Evolutionary conservation across 768 basidiomycete genomes (phyloP).

Genomic region (Imleria badia): DNA sequence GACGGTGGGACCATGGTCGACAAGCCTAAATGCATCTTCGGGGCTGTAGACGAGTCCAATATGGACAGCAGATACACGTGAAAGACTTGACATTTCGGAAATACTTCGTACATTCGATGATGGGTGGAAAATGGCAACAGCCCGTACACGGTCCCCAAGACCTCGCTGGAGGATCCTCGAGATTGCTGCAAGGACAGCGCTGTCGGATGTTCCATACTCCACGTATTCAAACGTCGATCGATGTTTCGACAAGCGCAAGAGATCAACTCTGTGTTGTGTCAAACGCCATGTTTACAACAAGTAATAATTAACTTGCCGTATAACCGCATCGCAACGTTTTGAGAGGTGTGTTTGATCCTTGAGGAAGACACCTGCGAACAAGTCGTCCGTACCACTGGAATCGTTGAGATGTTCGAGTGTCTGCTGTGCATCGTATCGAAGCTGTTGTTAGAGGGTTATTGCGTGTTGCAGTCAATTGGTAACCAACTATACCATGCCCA

Average conservation of each 20-base stretch:
- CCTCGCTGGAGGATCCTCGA: slow-evolving; percentile 55
- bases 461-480: background rate
- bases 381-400: slow-evolving; percentile 48
- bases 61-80: slow-evolving; percentile 49
- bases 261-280: slow-evolving; percentile 45
- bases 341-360: slow-evolving; percentile 63
- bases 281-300: background rate
- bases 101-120: slow-evolving; percentile 44
- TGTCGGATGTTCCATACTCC: slow-evolving; percentile 61
- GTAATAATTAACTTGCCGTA: slow-evolving; percentile 45
- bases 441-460: slow-evolving; percentile 41
- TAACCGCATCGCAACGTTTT: slow-evolving; percentile 71
- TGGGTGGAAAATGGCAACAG: slow-evolving; percentile 59
- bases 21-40: slow-evolving; percentile 73
- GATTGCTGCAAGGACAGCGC: slow-evolving; percentile 54
- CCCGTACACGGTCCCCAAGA: slow-evolving; percentile 70
- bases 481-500: slow-evolving; percentile 61
- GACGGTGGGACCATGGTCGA: slow-evolving; percentile 88
- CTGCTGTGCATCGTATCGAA: slow-evolving; percentile 70
- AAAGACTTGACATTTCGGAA: slow-evolving; percentile 55
- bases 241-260: slow-evolving; percentile 39
- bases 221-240: slow-evolving; percentile 39
- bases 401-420: slow-evolving; percentile 67
- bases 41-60: slow-evolving; percentile 78
- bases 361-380: slow-evolving; percentile 72